Evolutionary conservation across 306 rosid genomes (phyloP).

Genomic region (Fagus sylvatica): DNA sequence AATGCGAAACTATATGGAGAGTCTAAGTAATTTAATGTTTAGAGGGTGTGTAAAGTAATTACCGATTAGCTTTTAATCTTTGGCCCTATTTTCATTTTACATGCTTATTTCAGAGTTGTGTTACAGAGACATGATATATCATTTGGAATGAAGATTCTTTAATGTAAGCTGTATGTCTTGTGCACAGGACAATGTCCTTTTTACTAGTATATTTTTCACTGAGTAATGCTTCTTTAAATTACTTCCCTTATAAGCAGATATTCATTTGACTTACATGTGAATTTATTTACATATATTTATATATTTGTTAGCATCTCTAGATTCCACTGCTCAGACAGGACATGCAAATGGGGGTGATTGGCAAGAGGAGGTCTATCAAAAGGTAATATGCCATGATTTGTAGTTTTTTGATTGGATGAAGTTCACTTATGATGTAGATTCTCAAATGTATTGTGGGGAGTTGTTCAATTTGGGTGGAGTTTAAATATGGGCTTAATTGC

Average conservation of each 20-base stretch:
- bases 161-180: background rate
- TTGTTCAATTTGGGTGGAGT: background rate
- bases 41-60: background rate
- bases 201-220: background rate
- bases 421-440: background rate
- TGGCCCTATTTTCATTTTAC: background rate
- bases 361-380: slow-evolving; percentile 84
- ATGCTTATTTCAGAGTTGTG: background rate
- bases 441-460: background rate
- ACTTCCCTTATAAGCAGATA: background rate
- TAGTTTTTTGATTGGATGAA: no score
- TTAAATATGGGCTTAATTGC: slow-evolving; percentile 1
- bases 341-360: slow-evolving; percentile 71
- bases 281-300: slow-evolving; percentile 9
- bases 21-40: background rate
- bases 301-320: slow-evolving; percentile 63
- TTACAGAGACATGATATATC: background rate
- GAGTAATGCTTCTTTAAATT: background rate
- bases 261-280: slow-evolving; percentile 5
- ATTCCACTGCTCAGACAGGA: slow-evolving; percentile 69
- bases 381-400: slow-evolving; percentile 45
- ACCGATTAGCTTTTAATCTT: background rate
- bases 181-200: background rate
- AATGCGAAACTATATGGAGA: background rate
- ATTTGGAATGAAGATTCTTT: background rate